Evolutionary conservation across 768 basidiomycete species (phyloP), one percentile per base, ranked within the genome.

Genomic region (Lanmaoa rubissima): DNA sequence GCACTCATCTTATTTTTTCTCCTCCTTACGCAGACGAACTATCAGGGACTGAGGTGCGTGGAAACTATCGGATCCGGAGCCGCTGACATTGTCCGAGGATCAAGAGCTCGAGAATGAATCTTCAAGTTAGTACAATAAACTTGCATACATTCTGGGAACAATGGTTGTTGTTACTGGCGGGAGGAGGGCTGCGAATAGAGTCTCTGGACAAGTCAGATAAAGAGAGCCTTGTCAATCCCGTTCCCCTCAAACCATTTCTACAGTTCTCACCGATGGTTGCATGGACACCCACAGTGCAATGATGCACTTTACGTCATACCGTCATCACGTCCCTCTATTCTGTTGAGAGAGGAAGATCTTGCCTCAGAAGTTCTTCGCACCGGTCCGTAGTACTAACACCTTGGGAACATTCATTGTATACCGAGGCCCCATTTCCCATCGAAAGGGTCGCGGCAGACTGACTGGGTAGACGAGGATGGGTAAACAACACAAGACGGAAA

Each of bases 381-480:
- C 63, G 63, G 40, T 53, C 6, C 39, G 19, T 41, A 43, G 48
- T 43, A 45, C 21, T 41, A 19, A 54, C 14, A 19, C 11, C 21
- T 43, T 40, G 48, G 34, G 43, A 40, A 17, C n/a, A 24, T 24
- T 24, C 21, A 24, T 26, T 24, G 34, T 40, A 34, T 10, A 43
- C n/a, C 48, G 44, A 54, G 43, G 21, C 26, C 35, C 17, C 39
- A 6, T 43, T 65, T 68, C 63, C 66, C 63, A 63, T 54, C 36
- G 4, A 52, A 60, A 63, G 58, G 61, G 65, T 63, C 54, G 54
- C 55, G 65, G 57, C 42, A 61, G 49, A 28, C 36, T 24, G 24
- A 19, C 14, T 34, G 17, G 43, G 45, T 24, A 24, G 21, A 41
- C 14, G 40, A 50, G 19, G 35, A 19, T 21, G 19, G 41, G 5